These are phyloP conservation scores for Berberis thunbergii DNA, from an alignment of 164 flowering plant species.

Conservation along the genomic window DNA sequence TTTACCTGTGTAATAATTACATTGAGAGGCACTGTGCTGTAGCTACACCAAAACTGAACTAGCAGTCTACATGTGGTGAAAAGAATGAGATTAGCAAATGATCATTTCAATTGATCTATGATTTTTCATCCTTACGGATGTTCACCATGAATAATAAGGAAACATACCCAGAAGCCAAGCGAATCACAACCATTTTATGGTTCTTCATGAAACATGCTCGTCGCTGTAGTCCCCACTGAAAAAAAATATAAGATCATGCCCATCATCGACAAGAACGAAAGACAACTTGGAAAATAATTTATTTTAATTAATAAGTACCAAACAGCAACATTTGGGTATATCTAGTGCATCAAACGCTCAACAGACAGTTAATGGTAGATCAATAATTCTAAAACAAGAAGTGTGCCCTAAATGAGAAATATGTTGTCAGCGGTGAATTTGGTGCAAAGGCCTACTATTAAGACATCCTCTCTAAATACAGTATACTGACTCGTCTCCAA, in stretches of 20 bases:
- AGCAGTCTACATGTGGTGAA: constrained; percentile 46
- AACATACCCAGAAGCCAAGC: constrained; percentile 69
- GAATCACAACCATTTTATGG: constrained; percentile 47
- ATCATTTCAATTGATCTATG: neutral
- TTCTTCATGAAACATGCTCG: constrained; percentile 85
- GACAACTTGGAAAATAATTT: no score
- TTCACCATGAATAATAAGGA: neutral
- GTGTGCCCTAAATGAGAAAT: no score
- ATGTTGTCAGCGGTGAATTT: no score
- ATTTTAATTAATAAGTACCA: neutral
- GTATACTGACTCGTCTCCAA: no score
- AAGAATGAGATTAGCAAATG: neutral
- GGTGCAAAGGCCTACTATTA: no score
- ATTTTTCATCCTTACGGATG: neutral
- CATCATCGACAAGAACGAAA: neutral
- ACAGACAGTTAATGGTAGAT: no score
- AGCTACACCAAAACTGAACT: constrained; percentile 92
- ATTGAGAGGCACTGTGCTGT: constrained; percentile 75
- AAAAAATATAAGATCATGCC: constrained; percentile 4
- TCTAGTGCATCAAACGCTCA: no score
- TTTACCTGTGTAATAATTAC: constrained; percentile 77
- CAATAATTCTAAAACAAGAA: no score
- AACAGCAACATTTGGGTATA: no score
- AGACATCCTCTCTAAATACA: no score
- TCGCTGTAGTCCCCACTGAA: constrained; percentile 74